Evolutionary conservation across 305 asterid species (phyloP), one percentile per base, ranked within the genome.

Genomic region (Solanum aculeatissimum): DNA sequence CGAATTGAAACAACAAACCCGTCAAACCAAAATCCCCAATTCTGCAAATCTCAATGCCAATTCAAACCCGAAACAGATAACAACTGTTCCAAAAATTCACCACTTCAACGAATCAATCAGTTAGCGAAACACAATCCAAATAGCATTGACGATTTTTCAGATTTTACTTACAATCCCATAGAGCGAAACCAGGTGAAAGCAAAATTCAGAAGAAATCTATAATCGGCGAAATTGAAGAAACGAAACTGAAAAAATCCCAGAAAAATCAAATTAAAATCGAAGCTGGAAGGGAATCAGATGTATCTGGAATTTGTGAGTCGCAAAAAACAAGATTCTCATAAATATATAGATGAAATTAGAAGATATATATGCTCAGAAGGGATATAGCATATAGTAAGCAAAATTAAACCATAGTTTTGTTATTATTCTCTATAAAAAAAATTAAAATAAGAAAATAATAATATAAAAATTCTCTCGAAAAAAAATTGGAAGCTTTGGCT

Each of bases 401-500:
- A 57, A 25, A 49, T 3, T 40, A 32, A 27, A 45, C 66, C 53
- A 19, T 29, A 65, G 4, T 83, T 83, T 18, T 27, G 16, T 69
- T 35, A 29, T 23, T 47, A 32, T 68, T 35, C 35, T 12, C 40
- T 68, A 47, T 84, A 16, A 60, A 38, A n/a, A 71, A 32, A 6
- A 29, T 15, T 8, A 25, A 70, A 62, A 23, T 70, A 84, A 81
- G 40, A 35, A 57, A 85, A 60, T 13, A 21, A 19, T 27, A 1
- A 66, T 11, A 89, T 83, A 47, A 21, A 83, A 71, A 60, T 57
- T 49, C 82, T 87, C 85, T 27, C 82, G 87, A 71, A 88, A 87
- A 87, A 58, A 84, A 86, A 86, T 60, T 84, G 84, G 32, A 84
- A 83, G 85, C 85, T 92, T 91, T 90, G 95, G 94, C 93, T 89